These are phyloP conservation scores for Aspergillus unguis DNA, from an alignment of 2,329 filamentous ascomycete species.

Conservation along the genomic window DNA sequence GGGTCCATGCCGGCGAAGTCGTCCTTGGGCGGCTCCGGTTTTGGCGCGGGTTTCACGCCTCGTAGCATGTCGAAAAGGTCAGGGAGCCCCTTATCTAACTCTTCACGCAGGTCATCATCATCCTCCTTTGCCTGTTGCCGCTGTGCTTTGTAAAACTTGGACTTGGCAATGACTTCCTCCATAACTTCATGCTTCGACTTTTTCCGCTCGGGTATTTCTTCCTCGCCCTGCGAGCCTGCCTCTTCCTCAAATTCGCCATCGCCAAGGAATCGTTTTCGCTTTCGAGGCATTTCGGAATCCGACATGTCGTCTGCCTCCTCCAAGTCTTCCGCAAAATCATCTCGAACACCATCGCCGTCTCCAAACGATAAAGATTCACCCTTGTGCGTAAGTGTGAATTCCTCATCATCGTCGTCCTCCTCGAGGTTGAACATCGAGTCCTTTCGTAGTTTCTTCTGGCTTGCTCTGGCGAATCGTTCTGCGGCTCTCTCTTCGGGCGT, in stretches of 20 bases:
- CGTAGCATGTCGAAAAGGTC: conserved; percentile 71
- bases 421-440: conserved; percentile 86
- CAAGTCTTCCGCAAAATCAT: conserved; percentile 80
- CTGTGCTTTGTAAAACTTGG: conserved; percentile 91
- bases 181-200: conserved; percentile 97
- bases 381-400: conserved; percentile 73
- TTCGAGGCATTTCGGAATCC: conserved; percentile 49
- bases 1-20: conserved; percentile 57
- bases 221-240: conserved; percentile 43
- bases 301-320: conserved; percentile 58
- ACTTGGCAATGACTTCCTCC: conserved; percentile 97
- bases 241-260: conserved; percentile 44
- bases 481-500: conserved; percentile 88
- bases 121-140: conserved; percentile 89
- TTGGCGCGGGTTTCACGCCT: conserved; percentile 53
- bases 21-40: conserved; percentile 46
- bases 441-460: conserved; percentile 73
- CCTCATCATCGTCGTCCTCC: conserved; percentile 77
- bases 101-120: conserved; percentile 79
- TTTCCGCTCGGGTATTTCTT: conserved; percentile 71
- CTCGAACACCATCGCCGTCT: conserved; percentile 47
- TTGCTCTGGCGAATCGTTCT: conserved; percentile 85
- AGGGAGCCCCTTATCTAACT: conserved; percentile 78
- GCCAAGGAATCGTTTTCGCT: conserved; percentile 49
- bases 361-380: conserved; percentile 71